These are phyloP conservation scores for Salix dunnii DNA, from an alignment of 345 rosid genomes.

Conservation along the genomic window DNA sequence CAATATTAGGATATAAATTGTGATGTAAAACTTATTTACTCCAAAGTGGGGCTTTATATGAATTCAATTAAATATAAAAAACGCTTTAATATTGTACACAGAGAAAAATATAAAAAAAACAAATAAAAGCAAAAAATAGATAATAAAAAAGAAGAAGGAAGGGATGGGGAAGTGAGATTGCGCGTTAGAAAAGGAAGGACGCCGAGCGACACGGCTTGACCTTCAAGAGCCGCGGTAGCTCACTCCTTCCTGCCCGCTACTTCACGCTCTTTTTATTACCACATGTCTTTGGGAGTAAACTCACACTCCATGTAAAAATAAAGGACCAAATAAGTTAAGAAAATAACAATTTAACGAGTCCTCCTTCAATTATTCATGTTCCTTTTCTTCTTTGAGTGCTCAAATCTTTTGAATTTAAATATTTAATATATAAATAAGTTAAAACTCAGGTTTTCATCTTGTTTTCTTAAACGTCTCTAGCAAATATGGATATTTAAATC, in stretches of 20 bases:
- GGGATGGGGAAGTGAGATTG: not conserved
- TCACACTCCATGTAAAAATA: not conserved
- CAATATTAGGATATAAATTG: too few relatives aligned
- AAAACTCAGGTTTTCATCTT: too few relatives aligned
- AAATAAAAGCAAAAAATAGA: not conserved
- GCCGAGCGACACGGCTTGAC: constrained; percentile 1
- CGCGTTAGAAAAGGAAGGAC: not conserved
- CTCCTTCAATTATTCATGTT: not conserved
- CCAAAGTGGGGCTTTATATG: too few relatives aligned
- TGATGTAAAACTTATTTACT: too few relatives aligned
- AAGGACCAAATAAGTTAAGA: not conserved
- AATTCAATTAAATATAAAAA: too few relatives aligned
- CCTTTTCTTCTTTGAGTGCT: not conserved
- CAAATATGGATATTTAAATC: too few relatives aligned
- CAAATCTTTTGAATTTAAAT: too few relatives aligned
- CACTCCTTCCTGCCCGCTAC: not conserved
- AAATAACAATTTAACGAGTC: too few relatives aligned
- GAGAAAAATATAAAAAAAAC: not conserved
- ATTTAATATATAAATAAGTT: too few relatives aligned
- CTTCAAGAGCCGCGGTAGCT: not conserved
- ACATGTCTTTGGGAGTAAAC: not conserved
- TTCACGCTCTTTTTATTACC: not conserved
- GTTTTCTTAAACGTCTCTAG: too few relatives aligned
- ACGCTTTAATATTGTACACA: not conserved
- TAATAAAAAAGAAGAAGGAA: not conserved